A percentile compares a stretch with the other conserved stretches of the same genome.
Evolutionary conservation across 768 basidiomycete genomes (phyloP).

Genomic region (Podaxis carcinomalis): DNA sequence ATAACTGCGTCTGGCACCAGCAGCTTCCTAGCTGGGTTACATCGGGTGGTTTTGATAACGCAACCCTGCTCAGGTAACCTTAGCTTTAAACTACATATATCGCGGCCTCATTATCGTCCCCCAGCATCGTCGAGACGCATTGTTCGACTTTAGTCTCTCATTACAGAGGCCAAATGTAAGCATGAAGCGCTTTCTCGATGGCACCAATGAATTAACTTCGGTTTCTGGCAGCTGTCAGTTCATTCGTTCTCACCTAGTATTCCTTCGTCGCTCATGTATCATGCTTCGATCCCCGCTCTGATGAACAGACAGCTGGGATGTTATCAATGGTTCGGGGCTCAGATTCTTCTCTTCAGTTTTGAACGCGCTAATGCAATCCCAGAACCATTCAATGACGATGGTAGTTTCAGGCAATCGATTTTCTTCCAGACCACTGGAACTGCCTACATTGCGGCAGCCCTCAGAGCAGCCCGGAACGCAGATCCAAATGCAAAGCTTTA

Average conservation of each 20-base stretch:
- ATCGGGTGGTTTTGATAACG: conserved; percentile 24
- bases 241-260: neutral
- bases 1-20: conserved; percentile 48
- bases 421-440: conserved; percentile 50
- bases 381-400: conserved; percentile 60
- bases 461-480: conserved; percentile 47
- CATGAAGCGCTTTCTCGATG: neutral
- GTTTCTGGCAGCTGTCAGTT: conserved; percentile 15
- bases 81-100: neutral
- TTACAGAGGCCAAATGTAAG: conserved; percentile 49
- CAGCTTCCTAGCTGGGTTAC: conserved; percentile 52
- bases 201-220: neutral
- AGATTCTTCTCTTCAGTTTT: neutral
- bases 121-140: conserved; percentile 41
- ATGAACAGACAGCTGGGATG: conserved; percentile 42
- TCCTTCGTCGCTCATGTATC: neutral
- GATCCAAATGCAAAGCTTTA: conserved; percentile 57
- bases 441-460: conserved; percentile 47
- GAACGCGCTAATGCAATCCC: neutral
- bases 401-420: conserved; percentile 47
- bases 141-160: conserved; percentile 44
- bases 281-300: neutral
- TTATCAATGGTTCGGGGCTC: conserved; percentile 37
- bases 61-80: conserved; percentile 15
- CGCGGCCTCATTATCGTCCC: neutral